These are phyloP conservation scores for Cardamine resedifolia DNA, from an alignment of 345 rosid species.

Conservation along the genomic window DNA sequence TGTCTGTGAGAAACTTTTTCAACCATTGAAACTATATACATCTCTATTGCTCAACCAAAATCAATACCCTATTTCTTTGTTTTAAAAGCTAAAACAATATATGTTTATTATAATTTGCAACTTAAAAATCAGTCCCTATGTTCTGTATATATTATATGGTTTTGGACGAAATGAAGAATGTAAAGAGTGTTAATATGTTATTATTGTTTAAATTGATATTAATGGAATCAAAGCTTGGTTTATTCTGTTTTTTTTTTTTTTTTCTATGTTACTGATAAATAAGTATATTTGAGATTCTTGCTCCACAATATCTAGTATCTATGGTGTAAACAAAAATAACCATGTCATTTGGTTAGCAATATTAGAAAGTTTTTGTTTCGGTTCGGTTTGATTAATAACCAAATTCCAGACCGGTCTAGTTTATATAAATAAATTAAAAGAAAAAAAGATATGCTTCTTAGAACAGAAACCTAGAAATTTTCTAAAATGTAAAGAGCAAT, in stretches of 20 bases:
- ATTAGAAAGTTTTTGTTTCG: no score
- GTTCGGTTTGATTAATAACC: no score
- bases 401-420: no score
- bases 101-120: slow-evolving; percentile 16
- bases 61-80: neutral
- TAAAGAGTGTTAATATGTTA: slow-evolving; percentile 5
- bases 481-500: neutral
- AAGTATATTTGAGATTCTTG: no score
- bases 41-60: slow-evolving; percentile 3
- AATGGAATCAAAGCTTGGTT: neutral
- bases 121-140: neutral
- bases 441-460: no score
- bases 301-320: no score
- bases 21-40: slow-evolving; percentile 25
- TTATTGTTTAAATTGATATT: slow-evolving; percentile 3
- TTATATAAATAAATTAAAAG: no score
- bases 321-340: no score
- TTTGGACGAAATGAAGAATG: slow-evolving; percentile 22
- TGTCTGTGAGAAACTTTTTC: slow-evolving; percentile 18
- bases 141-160: slow-evolving; percentile 20
- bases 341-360: no score
- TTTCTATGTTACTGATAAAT: neutral
- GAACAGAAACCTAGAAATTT: no score
- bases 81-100: neutral
- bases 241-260: no score